Evolutionary conservation across 768 basidiomycete species (phyloP), one percentile per base, ranked within the genome.

Genomic region (Russula vinacea): DNA sequence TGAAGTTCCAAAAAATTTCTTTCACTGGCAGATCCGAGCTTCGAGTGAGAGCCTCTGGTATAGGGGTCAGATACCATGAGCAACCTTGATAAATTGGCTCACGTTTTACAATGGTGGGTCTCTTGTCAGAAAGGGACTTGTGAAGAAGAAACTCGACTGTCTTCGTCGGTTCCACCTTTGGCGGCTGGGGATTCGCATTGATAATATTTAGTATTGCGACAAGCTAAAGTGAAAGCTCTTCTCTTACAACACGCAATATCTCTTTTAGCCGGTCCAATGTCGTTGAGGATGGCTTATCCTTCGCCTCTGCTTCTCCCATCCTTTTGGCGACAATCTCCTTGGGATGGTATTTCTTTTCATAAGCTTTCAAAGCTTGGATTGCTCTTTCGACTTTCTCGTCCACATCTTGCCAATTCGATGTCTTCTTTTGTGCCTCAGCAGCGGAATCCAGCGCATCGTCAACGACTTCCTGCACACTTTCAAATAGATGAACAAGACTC

Each of bases 1-100:
- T 44, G 45, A 66, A 64, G 16, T 64, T 66, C 65, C 65, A 66
- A 9, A 64, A 9, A 13, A 66, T 35, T 50, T 66, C 65, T 16
- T 44, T 16, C 5, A n/a, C n/a, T n/a, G n/a, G n/a, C n/a, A 40
- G 22, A 11, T 11, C 35, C 11, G 65, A 32, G 6, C 16, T 58
- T 42, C 19, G 9, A 40, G 56, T 16, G 26, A 66, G 56, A 9
- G 22, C n/a, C 42, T 62, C 65, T 66, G 33, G 2, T 5, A 52
- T 26, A 22, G 2, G 24, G 13, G n/a, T 64, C 14, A 64, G 57
- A 39, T 39, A 39, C 26, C 4, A 54, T 1, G 33, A 39, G 2
- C 2, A 9, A 19, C 3, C 2, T 29, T 16, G 13, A 24, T n/a
- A 10, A 11, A 22, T 37, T 22, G 35, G 8, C 62, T 40, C 22